Conservation (phyloP, 2,329 filamentous ascomycete species). For the Pezicula radicicola region DNA sequence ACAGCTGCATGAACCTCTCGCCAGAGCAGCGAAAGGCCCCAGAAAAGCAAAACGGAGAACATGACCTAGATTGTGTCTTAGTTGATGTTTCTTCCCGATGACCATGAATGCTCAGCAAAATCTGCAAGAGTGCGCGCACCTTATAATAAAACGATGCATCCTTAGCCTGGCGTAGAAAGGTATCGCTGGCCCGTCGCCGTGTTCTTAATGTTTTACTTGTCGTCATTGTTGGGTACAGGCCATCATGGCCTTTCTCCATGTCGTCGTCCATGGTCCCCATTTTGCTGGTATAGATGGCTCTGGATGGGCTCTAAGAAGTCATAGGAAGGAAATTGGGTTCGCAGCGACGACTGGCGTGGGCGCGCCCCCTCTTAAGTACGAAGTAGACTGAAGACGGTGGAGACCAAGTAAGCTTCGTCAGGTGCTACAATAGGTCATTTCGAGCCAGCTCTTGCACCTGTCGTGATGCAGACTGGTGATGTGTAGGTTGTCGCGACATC, state of each 20-base stretch:
- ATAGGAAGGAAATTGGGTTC: too few species aligned
- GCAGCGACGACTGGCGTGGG: too few species aligned
- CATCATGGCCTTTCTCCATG: conserved; percentile 10
- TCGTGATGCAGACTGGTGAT: conserved; percentile 1
- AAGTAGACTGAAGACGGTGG: too few species aligned
- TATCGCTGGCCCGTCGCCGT: not conserved
- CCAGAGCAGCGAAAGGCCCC: conserved; percentile 13
- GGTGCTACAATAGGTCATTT: conserved; percentile 6
- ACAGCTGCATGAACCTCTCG: conserved; percentile 7
- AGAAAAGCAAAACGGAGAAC: conserved; percentile 5
- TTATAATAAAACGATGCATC: too few species aligned
- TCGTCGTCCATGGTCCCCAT: conserved; percentile 10
- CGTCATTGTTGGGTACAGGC: not conserved
- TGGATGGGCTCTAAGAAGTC: not conserved
- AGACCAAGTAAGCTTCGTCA: too few species aligned
- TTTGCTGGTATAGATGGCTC: conserved; percentile 5
- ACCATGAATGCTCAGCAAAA: too few species aligned
- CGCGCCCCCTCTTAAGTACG: not conserved
- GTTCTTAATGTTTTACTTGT: not conserved
- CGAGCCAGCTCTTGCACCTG: conserved; percentile 18
- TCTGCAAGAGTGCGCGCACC: too few species aligned
- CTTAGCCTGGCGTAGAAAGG: too few species aligned
- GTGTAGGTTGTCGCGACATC: not conserved
- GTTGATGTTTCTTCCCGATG: not conserved
- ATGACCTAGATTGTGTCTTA: conserved; percentile 9